Conservation (phyloP, 192 early-diverging fungal species). For the Gonapodya prolifera region DNA sequence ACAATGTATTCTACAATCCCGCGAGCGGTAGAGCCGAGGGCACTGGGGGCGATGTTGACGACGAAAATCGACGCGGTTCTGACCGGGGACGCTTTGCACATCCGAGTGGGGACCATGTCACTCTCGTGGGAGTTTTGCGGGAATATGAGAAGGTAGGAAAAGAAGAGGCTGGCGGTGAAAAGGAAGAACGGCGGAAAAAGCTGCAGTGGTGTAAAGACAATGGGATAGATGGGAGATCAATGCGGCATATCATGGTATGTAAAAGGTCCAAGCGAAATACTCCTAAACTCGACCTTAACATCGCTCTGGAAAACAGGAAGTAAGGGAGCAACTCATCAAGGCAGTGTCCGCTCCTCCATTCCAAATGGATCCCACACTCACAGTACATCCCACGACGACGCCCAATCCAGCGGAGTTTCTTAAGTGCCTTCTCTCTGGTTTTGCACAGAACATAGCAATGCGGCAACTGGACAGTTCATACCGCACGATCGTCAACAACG, state of each 20-base stretch:
- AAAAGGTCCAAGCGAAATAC: neutral
- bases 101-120: slow-evolving; percentile 87
- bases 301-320: neutral
- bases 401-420: slow-evolving; percentile 43
- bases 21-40: slow-evolving; percentile 74
- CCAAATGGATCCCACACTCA: neutral
- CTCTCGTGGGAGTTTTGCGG: slow-evolving; percentile 69
- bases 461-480: slow-evolving; percentile 81
- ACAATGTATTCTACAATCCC: slow-evolving; percentile 78
- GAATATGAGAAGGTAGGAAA: slow-evolving; percentile 57
- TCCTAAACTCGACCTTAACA: neutral
- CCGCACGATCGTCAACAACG: slow-evolving; percentile 45
- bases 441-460: slow-evolving; percentile 79
- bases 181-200: neutral
- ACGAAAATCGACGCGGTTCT: neutral
- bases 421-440: slow-evolving; percentile 77
- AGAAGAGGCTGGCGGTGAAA: slow-evolving; percentile 35
- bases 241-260: neutral
- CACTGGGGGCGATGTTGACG: slow-evolving; percentile 23
- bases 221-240: neutral
- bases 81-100: slow-evolving; percentile 62
- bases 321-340: neutral
- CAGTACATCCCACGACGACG: slow-evolving; percentile 20
- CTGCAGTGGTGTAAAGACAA: neutral
- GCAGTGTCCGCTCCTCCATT: neutral